Conservation (phyloP, 148 eudicot species). For the Arctostaphylos glauca region DNA sequence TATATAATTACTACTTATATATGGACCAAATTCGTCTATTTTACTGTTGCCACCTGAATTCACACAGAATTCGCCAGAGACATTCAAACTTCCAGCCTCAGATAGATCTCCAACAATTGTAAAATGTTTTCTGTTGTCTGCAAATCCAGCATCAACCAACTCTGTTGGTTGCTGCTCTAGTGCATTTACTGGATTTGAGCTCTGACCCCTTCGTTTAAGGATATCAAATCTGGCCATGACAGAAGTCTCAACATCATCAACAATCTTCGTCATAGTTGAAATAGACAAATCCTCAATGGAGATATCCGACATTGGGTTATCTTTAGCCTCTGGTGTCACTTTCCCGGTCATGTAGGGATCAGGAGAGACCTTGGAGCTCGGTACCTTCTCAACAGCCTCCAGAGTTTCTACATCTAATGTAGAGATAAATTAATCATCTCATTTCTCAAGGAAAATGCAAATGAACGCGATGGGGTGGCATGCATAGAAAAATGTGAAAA, state of each 20-base stretch:
- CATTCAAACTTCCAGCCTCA: conserved; percentile 6
- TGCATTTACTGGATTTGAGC: conserved; percentile 18
- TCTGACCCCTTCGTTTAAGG: conserved; percentile 46
- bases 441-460: neutral
- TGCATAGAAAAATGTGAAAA: neutral
- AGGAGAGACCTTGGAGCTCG: conserved; percentile 23
- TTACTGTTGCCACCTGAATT: conserved; percentile 13
- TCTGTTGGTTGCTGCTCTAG: conserved; percentile 17
- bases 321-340: conserved; percentile 21
- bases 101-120: neutral
- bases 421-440: neutral
- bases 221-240: conserved; percentile 64
- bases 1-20: conserved; percentile 10
- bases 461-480: too few species aligned
- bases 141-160: conserved; percentile 10
- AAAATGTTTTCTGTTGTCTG: conserved; percentile 12
- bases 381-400: conserved; percentile 23
- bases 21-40: conserved; percentile 30
- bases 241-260: conserved; percentile 48
- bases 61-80: conserved; percentile 13
- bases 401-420: conserved; percentile 23
- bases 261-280: conserved; percentile 30
- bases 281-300: conserved; percentile 19
- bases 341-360: conserved; percentile 15
- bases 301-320: conserved; percentile 19